Evolutionary conservation across 257 asterid species (phyloP).

Genomic region (Pogostemon cablin): DNA sequence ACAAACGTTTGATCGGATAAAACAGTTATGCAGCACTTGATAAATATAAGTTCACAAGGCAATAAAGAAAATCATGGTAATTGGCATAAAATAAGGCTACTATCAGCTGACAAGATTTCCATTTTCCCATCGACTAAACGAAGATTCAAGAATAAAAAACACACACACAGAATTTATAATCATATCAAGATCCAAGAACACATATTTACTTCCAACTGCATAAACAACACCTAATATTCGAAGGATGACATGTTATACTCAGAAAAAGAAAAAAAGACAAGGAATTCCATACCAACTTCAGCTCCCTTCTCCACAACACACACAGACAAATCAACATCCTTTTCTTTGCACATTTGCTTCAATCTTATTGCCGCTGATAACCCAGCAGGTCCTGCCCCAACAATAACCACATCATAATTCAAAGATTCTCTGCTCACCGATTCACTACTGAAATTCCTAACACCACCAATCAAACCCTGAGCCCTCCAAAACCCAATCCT

Average conservation of each 20-base stretch:
- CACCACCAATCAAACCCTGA: constrained; percentile 36
- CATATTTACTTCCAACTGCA: constrained; percentile 17
- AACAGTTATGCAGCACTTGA: not conserved
- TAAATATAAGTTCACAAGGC: constrained; percentile 1
- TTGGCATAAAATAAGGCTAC: not conserved
- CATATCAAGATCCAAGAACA: constrained; percentile 13
- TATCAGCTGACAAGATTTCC: not conserved
- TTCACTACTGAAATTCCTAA: constrained; percentile 56
- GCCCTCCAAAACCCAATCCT: constrained; percentile 34
- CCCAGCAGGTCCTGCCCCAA: constrained; percentile 99
- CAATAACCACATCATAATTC: constrained; percentile 87
- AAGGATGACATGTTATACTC: not conserved
- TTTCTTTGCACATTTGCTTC: constrained; percentile 83
- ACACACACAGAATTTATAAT: not conserved
- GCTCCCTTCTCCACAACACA: constrained; percentile 99
- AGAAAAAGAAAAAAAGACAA: not conserved
- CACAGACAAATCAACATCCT: constrained; percentile 75
- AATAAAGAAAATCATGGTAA: not conserved
- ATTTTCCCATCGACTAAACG: constrained; percentile 11
- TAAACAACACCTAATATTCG: not conserved
- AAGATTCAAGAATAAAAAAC: constrained; percentile 11
- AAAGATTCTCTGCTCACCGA: constrained; percentile 62
- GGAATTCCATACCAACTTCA: constrained; percentile 68
- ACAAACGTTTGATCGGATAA: not conserved
- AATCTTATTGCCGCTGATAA: constrained; percentile 87